Evolutionary conservation across 225 moss, liverwort and hornwort genomes (phyloP).

Genomic region (Bryum argenteum): DNA sequence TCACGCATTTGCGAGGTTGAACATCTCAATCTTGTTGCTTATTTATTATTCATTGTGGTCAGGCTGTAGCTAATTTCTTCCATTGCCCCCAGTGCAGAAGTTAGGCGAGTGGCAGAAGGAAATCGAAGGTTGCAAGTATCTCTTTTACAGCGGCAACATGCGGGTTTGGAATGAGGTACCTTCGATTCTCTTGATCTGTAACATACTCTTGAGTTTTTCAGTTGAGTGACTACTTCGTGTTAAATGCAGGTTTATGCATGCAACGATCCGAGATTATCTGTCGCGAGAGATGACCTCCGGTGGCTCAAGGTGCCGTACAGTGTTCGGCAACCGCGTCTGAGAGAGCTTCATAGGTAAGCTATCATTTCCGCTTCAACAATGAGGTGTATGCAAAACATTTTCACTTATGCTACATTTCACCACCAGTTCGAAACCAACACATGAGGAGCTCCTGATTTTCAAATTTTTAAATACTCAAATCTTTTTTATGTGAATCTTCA

Average conservation of each 20-base stretch:
- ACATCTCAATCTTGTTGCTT: too few species aligned
- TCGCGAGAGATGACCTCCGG: background rate
- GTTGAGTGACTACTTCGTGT: background rate
- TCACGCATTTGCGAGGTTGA: constrained; percentile 2
- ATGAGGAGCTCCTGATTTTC: too few species aligned
- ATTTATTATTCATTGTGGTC: too few species aligned
- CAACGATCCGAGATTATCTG: background rate
- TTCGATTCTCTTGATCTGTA: too few species aligned
- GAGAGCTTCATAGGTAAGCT: constrained; percentile 2
- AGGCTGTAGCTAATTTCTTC: background rate
- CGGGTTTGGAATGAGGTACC: constrained; percentile 11
- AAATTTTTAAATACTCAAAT: too few species aligned
- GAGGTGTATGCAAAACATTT: too few species aligned
- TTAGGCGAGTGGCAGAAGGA: background rate
- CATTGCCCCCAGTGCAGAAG: background rate
- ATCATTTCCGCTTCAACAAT: too few species aligned
- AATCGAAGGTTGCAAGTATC: background rate
- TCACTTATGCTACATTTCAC: too few species aligned
- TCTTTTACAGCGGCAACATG: background rate
- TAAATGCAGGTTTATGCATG: background rate
- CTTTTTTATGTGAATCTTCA: too few species aligned
- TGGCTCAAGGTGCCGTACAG: constrained; percentile 7
- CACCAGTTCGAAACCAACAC: too few species aligned
- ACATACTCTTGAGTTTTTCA: too few species aligned
- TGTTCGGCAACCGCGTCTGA: background rate